Base-by-base conservation (phyloP, 2,329 filamentous ascomycete species). In the Phialophora tarda region DNA sequence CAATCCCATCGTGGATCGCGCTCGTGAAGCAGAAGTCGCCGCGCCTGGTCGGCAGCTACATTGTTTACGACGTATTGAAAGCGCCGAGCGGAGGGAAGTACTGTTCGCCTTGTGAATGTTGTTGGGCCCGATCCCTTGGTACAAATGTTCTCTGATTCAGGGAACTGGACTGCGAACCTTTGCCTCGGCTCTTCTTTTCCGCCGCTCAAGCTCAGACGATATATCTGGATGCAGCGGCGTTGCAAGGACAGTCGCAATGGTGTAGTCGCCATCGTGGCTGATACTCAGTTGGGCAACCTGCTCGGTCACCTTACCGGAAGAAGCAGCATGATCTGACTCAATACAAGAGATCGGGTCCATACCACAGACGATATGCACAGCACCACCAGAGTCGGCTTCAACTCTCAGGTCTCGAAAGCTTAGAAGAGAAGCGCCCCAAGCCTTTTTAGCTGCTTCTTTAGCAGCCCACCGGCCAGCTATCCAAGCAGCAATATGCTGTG, bases 211-310 rank as follows among this genome's bases (percentile, higher is more conserved):
- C 24, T 67, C 63, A 51, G 68, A 48, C 60, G 63, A 64, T 34
- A 71, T 70, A 32, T 70, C 65, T 17, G 64, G 50, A 48, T 69
- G 67, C n/a, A 73, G 48, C n/a, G 70, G 71, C 41, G 67, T 67
- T 23, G 78, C 78, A 63, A 81, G 69, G 62, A 81, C 79, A 10
- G 77, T 81, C 41, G 81, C 81, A 72, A 81, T 74, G 30, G 92
- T 92, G 78, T 93, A 96, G 7, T 92, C 89, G 1, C 86, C 89
- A 77, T 97, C 93, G 76, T 97, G 93, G 73, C 90, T 95, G 72
- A 97, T 96, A 66, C 90, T 94, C 53, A 97, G 76, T 73, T 86
- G 82, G 14, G 88, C 92, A 58, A 87, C 81, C 70, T 87, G 84
- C n/a, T 78, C 79, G 32, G 75, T 70, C 5, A 73, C 68, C n/a